These are phyloP conservation scores for Hypoxylon sp. DNA, from an alignment of 2,329 filamentous ascomycete species.

Conservation along the genomic window DNA sequence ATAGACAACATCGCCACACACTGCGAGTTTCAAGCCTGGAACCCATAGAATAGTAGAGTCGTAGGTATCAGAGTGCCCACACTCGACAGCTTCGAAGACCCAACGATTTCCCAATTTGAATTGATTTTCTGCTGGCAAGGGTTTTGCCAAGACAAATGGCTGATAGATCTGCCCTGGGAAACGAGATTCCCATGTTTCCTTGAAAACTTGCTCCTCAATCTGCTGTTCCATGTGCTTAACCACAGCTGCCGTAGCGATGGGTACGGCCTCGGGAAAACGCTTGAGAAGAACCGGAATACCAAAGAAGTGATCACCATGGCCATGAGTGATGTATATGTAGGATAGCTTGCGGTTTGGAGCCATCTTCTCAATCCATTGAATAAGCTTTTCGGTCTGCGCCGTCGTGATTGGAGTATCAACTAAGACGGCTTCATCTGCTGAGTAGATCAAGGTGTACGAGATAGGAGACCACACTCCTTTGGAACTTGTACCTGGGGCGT, in stretches of 20 bases:
- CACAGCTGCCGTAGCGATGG: neutral
- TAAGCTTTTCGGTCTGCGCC: neutral
- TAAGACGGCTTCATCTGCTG: conserved; percentile 3
- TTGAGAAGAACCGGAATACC: conserved; percentile 1
- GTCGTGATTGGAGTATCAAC: conserved; percentile 15
- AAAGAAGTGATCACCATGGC: conserved; percentile 16
- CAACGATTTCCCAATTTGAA: conserved; percentile 5
- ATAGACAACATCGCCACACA: conserved; percentile 7
- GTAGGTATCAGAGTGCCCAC: conserved; percentile 11
- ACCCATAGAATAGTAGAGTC: conserved; percentile 12
- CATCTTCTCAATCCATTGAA: conserved; percentile 10
- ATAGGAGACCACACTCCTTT: conserved; percentile 13
- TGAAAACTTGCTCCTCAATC: neutral
- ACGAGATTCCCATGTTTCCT: conserved; percentile 3
- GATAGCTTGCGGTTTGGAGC: conserved; percentile 7
- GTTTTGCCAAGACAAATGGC: conserved; percentile 1
- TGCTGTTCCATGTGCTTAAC: conserved; percentile 5
- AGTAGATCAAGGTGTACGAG: conserved; percentile 11
- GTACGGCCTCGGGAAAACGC: conserved; percentile 1
- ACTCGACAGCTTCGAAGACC: conserved; percentile 6
- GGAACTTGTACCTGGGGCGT: neutral
- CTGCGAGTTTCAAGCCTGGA: conserved; percentile 5
- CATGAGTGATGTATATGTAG: conserved; percentile 11
- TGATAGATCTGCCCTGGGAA: conserved; percentile 5
- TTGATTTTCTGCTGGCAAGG: neutral